Conservation (phyloP, 2,329 filamentous ascomycete genomes). For the Cladophialophora bantiana region DNA sequence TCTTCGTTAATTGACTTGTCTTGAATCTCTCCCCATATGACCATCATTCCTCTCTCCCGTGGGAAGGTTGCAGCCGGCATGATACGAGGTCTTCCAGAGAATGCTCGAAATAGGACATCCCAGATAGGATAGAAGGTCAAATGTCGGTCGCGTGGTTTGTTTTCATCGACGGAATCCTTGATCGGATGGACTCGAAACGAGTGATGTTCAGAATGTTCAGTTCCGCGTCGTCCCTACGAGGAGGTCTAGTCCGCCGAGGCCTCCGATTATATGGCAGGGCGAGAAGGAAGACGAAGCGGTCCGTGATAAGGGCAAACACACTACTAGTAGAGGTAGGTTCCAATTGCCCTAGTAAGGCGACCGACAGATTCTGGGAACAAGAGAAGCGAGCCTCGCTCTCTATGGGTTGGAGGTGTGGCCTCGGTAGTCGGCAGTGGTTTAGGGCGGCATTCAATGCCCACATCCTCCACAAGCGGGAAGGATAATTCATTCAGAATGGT, state of each 20-base stretch:
- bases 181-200: not conserved
- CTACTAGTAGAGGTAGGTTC: not conserved
- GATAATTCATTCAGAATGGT: too few species aligned
- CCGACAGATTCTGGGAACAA: not conserved
- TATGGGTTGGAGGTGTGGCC: not conserved
- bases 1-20: slow-evolving; percentile 22
- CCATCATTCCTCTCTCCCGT: slow-evolving; percentile 23
- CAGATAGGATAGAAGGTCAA: not conserved
- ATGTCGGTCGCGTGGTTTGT: slow-evolving; percentile 2
- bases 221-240: slow-evolving; percentile 1
- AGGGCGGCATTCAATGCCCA: not conserved
- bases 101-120: slow-evolving; percentile 5
- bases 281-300: slow-evolving; percentile 18
- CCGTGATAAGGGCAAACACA: slow-evolving; percentile 2
- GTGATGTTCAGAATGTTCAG: not conserved
- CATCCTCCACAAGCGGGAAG: too few species aligned
- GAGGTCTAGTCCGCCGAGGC: not conserved
- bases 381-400: not conserved
- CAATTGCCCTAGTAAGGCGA: not conserved
- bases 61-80: slow-evolving; percentile 20
- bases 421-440: not conserved
- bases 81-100: slow-evolving; percentile 13
- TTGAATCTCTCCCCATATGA: slow-evolving; percentile 22
- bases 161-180: not conserved
- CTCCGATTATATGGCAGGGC: slow-evolving; percentile 16